Evolutionary conservation across 495 filamentous ascomycete species (phyloP), one percentile per base, ranked within the genome.

Genomic region (Lasiosphaeriaceae sp.): DNA sequence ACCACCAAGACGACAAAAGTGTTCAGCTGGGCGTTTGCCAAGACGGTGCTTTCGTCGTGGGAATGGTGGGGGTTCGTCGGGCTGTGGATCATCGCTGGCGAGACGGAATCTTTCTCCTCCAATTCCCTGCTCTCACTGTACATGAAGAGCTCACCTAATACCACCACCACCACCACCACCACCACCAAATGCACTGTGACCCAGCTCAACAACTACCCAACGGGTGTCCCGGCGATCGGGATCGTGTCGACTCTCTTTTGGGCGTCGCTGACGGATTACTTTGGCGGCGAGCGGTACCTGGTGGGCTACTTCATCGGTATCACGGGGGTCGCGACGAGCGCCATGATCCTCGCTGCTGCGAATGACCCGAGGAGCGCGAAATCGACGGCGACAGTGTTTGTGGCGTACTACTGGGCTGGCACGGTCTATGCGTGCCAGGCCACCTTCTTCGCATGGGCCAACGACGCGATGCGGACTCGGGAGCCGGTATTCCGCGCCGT

Each of bases 371-470:
- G 24, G 1, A 43, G 66, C 57, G 20, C 66, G 63, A 20, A 24
- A 55, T 29, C 47, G 37, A 58, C 52, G 6, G 50, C 44, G 12
- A 55, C 75, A 0, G 72, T 78, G 2, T 80, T 82, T 50, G 81
- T 45, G 0, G 76, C 78, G 11, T 84, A 83, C 45, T 84, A 82
- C 66, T 78, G 74, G 67, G 78, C 81, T 2, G 81, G 81, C 2
- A 61, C 71, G 1, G 77, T 83, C 4, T 86, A 84, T 58, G 80
- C 80, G 4, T 82, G 81, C 55, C 83, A 86, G 59, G 80, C 83
- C 0, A 80, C 78, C 0, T 83, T 84, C 59, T 84, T 84, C 47
- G 82, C 81, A 0, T 86, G 83, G 83, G 80, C 80, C 11, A 86
- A 86, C 54, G 82, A 86, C 57, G 74, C 75, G 1, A 75, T 81